Evolutionary conservation across 768 basidiomycete genomes (phyloP).

Genomic region (Kwoniella dejecticola): DNA sequence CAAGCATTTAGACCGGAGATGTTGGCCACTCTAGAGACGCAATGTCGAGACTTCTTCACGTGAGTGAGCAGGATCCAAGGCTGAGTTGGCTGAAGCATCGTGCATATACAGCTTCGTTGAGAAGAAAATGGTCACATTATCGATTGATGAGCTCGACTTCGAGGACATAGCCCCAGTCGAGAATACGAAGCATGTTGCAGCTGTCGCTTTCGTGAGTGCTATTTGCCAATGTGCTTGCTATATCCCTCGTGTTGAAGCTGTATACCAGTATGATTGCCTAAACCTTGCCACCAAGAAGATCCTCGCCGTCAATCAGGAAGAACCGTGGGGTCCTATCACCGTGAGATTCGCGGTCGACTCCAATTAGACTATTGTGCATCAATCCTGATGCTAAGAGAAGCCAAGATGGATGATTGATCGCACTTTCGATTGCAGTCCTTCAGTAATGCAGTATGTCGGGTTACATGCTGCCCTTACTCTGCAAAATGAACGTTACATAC

Average conservation of each 20-base stretch:
- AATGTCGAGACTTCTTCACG: conserved; percentile 48
- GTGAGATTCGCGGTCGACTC: conserved; percentile 20
- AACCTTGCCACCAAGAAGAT: conserved; percentile 48
- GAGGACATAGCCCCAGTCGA: conserved; percentile 27
- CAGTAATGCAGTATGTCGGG: too few relatives aligned
- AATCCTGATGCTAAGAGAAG: neutral
- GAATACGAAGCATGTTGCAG: conserved; percentile 34
- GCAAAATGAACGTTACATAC: conserved; percentile 10
- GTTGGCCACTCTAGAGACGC: conserved; percentile 40
- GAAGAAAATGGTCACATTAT: conserved; percentile 22
- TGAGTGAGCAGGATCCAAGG: conserved; percentile 12
- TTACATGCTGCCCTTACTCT: too few relatives aligned
- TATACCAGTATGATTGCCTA: conserved; percentile 40
- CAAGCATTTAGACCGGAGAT: conserved; percentile 38
- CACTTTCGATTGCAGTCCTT: too few relatives aligned
- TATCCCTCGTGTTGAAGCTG: conserved; percentile 2
- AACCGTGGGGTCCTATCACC: conserved; percentile 26
- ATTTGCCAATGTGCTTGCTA: too few relatives aligned
- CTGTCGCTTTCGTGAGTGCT: conserved; percentile 41
- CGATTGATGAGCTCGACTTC: conserved; percentile 28
- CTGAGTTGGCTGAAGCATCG: neutral
- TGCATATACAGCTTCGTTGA: conserved; percentile 30
- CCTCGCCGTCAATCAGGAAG: conserved; percentile 33
- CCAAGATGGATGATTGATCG: neutral
- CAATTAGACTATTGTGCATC: neutral